phyloP scores from a whole-genome alignment of 2,329 filamentous ascomycete genomes.

The Pyrenochaeta sp. region DNA sequence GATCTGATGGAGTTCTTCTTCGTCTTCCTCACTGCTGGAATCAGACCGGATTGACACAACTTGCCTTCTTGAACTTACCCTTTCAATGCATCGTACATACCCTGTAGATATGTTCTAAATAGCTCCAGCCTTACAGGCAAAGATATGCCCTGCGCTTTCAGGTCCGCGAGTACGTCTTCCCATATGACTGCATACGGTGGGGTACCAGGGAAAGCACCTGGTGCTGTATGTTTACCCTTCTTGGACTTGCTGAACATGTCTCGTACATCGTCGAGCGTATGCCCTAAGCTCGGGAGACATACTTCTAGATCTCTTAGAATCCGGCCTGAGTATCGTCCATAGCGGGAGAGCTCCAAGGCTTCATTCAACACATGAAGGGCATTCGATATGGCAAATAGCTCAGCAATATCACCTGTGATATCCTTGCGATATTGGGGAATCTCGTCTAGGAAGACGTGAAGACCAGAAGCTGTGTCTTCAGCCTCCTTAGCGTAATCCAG shows the following conservation, averaged over 20 bases:
- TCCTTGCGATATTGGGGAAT: slow-evolving; percentile 61
- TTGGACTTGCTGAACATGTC: slow-evolving; percentile 50
- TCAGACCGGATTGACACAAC: slow-evolving; percentile 16
- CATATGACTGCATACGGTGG: slow-evolving; percentile 60
- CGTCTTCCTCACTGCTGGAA: slow-evolving; percentile 35
- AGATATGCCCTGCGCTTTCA: slow-evolving; percentile 57
- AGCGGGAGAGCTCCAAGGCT: slow-evolving; percentile 51
- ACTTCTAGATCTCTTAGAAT: slow-evolving; percentile 60
- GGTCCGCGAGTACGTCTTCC: slow-evolving; percentile 57
- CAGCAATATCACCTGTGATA: slow-evolving; percentile 62
- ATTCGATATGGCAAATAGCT: slow-evolving; percentile 64
- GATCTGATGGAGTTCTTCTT: slow-evolving; percentile 41
- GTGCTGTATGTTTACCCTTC: slow-evolving; percentile 31
- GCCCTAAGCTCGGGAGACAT: slow-evolving; percentile 58
- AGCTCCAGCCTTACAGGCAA: slow-evolving; percentile 59
- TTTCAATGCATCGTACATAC: slow-evolving; percentile 52
- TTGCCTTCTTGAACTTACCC: slow-evolving; percentile 50
- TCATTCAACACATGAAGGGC: slow-evolving; percentile 59
- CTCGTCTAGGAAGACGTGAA: slow-evolving; percentile 59
- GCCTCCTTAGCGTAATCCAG: slow-evolving; percentile 56
- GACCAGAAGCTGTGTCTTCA: slow-evolving; percentile 62
- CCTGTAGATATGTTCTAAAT: slow-evolving; percentile 61
- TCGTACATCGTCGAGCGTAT: slow-evolving; percentile 62
- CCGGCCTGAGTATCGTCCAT: slow-evolving; percentile 43
- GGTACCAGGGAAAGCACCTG: slow-evolving; percentile 48